Evolutionary conservation across 2,329 filamentous ascomycete genomes (phyloP), one percentile per base, ranked within the genome.

Genomic region (Sordariomycetes sp.): DNA sequence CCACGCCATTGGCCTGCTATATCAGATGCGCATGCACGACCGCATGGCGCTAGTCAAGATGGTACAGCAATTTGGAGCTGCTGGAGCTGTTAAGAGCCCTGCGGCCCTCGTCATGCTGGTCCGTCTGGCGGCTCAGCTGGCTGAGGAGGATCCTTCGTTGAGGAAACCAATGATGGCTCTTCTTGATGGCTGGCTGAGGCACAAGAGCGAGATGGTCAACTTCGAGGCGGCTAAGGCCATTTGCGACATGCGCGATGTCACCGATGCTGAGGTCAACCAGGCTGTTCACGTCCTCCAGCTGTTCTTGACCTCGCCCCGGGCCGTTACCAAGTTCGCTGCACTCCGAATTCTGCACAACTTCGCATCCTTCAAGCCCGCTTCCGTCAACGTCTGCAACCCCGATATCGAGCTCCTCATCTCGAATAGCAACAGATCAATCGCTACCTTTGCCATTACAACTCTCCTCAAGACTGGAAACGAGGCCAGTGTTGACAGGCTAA

Each of bases 141-240:
- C 90, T 21, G 87, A 94, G 57, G 92, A 98, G 54, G 92, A 98
- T 50, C 73, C 78, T 25, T 82, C 86, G 45, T 71, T 96, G 51
- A 72, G 90, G 47, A 93, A 85, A 66, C 87, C 88, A 39, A 98
- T 98, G 92, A 92, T 94, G 76, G 81, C 88, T 62, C 76, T 98
- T 46, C 75, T 98, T 49, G 90, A 96, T 57, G 85, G 87, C 51
- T 96, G 90, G 90, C 66, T 98, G 59, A 79, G 88, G 57, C 90
- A 96, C 63, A 96, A 98, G 80, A 94, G 87, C 61, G 92, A 96
- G 59, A 94, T 94, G 86, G 88, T 98, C 63, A 96, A 95, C 68
- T 95, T 98, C 47, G 92, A 98, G 64, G 92, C 92, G 35, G 92
- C 92, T 43, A 96, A 96, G 72, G 90, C 90, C 34, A 94, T 98